phyloP scores from a whole-genome alignment of 108 stramenopile species.

The Bacterosira constricta region DNA sequence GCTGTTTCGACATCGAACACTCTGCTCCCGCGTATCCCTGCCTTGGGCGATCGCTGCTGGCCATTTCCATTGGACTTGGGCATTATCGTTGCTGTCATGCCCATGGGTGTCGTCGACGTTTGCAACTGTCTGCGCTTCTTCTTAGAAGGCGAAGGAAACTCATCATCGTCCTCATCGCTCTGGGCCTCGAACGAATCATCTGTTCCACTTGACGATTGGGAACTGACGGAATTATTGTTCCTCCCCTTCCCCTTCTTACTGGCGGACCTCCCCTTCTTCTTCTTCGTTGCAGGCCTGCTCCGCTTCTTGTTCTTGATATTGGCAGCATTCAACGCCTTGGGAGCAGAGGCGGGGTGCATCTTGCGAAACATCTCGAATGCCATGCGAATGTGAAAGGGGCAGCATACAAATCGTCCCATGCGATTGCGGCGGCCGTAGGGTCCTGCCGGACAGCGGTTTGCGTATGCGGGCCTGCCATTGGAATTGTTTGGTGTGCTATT shows the following conservation, averaged over 20 bases:
- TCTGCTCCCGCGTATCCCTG: neutral
- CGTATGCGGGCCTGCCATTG: conserved; percentile 12
- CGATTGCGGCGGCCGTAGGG: conserved; percentile 32
- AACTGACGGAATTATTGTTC: neutral
- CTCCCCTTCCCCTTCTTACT: conserved; percentile 1
- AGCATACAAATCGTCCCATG: conserved; percentile 37
- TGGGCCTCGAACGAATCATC: conserved; percentile 1
- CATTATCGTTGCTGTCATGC: neutral
- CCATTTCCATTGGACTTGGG: neutral
- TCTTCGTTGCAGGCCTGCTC: neutral
- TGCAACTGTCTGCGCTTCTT: neutral
- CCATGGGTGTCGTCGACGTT: neutral
- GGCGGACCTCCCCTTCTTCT: conserved; percentile 12
- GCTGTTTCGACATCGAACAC: conserved; percentile 4
- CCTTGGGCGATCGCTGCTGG: neutral
- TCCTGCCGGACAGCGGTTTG: conserved; percentile 38
- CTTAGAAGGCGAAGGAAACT: neutral
- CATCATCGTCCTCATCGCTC: conserved; percentile 9
- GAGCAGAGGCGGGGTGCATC: neutral
- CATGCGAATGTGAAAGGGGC: conserved; percentile 43
- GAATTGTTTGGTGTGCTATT: neutral
- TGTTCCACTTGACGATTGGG: neutral
- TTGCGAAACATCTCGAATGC: conserved; percentile 16
- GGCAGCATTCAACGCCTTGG: too few species aligned
- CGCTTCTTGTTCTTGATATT: neutral